phyloP scores from a whole-genome alignment of 495 filamentous ascomycete species.

The Chaetomidium leptoderma region DNA sequence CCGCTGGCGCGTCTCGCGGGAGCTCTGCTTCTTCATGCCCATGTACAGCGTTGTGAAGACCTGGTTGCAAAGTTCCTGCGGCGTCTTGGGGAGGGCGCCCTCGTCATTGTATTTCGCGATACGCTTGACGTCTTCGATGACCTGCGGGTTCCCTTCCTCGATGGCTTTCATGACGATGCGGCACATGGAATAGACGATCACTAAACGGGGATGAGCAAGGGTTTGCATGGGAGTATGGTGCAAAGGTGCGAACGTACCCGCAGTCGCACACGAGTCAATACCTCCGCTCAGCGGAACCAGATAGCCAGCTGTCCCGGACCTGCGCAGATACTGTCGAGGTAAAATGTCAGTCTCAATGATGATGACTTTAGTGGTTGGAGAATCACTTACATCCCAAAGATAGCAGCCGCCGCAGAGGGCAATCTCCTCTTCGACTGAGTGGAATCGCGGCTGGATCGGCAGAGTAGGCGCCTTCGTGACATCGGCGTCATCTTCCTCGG shows the following conservation, averaged over 20 bases:
- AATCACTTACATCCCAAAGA: conserved; percentile 61
- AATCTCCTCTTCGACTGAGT: conserved; percentile 72
- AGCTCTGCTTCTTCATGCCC: conserved; percentile 70
- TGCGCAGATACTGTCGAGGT: conserved; percentile 54
- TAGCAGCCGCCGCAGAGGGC: conserved; percentile 66
- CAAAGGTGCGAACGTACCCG: conserved; percentile 22
- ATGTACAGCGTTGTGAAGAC: conserved; percentile 77
- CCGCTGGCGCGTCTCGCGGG: conserved; percentile 64
- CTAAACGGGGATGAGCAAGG: conserved; percentile 28
- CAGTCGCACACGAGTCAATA: conserved; percentile 62
- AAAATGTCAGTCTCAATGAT: not conserved
- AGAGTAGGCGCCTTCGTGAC: conserved; percentile 29
- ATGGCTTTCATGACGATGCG: conserved; percentile 66
- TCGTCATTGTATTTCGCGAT: conserved; percentile 55
- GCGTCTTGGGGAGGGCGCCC: conserved; percentile 51
- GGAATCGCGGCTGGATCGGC: conserved; percentile 44
- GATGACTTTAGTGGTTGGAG: not conserved
- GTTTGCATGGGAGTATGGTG: not conserved
- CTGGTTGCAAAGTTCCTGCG: conserved; percentile 58
- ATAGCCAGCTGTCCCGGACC: conserved; percentile 59
- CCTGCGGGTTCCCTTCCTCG: conserved; percentile 54
- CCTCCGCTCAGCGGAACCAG: conserved; percentile 62
- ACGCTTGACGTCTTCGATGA: conserved; percentile 63
- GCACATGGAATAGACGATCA: conserved; percentile 76
- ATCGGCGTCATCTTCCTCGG: conserved; percentile 37